Conservation (phyloP, 1,284 basidiomycete genomes). For the Phellopilus nigrolimitatus region DNA sequence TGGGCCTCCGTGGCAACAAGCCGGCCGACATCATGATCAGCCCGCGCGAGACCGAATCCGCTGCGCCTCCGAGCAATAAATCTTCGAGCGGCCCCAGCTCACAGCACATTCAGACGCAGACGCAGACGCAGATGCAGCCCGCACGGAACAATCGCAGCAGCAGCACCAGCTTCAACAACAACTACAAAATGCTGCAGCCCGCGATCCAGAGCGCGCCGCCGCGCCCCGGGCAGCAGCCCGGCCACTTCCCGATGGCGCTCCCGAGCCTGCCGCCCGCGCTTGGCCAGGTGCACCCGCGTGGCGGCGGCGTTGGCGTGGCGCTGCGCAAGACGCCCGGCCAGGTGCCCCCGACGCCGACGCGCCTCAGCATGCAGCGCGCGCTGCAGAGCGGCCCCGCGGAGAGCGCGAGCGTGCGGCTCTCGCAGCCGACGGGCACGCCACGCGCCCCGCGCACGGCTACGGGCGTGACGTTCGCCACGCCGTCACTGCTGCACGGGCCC, state of each 20-base stretch:
- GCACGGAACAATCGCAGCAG: background rate
- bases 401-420: conserved; percentile 21
- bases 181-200: conserved; percentile 46
- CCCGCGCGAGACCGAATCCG: conserved; percentile 51
- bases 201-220: conserved; percentile 72
- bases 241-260: conserved; percentile 49
- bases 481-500: too few species aligned
- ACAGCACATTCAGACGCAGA: background rate
- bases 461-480: conserved; percentile 6
- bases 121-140: background rate
- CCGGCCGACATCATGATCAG: conserved; percentile 75
- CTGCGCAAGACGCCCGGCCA: conserved; percentile 23
- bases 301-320: too few species aligned
- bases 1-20: conserved; percentile 57
- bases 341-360: conserved; percentile 70
- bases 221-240: conserved; percentile 40
- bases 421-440: conserved; percentile 20
- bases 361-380: conserved; percentile 46
- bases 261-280: conserved; percentile 59
- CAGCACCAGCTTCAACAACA: background rate
- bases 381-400: conserved; percentile 8
- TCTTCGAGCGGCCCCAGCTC: conserved; percentile 45
- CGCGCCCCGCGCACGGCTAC: conserved; percentile 20
- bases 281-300: conserved; percentile 29
- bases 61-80: background rate